Evolutionary conservation across 805 yeast genomes (phyloP).

Genomic region (Limtongozyma cylindracea): DNA sequence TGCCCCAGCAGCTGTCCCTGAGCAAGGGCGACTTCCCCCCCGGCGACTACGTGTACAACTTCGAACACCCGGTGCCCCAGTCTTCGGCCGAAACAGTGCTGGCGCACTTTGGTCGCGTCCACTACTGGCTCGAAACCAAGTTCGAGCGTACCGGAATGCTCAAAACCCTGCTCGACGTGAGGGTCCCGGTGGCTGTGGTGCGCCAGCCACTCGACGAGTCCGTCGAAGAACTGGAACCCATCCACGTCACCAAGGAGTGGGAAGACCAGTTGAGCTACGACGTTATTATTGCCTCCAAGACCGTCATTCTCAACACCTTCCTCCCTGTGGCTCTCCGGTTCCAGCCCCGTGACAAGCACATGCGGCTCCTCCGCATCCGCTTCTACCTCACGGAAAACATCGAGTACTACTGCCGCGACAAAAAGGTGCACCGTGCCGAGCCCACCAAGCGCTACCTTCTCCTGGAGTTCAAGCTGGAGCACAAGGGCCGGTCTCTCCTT

Average conservation of each 20-base stretch:
- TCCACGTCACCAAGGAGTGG: slow-evolving; percentile 79
- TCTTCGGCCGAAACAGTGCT: slow-evolving; percentile 58
- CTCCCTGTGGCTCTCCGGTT: slow-evolving; percentile 69
- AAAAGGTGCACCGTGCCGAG: slow-evolving; percentile 79
- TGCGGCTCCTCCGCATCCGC: slow-evolving; percentile 66
- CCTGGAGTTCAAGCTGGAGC: slow-evolving; percentile 60
- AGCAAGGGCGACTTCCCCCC: slow-evolving; percentile 24
- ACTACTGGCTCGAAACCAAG: slow-evolving; percentile 40
- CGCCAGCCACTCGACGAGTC: slow-evolving; percentile 59
- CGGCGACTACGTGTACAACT: slow-evolving; percentile 82
- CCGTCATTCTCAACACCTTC: slow-evolving; percentile 60
- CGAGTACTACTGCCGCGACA: slow-evolving; percentile 72
- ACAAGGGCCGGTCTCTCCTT: slow-evolving; percentile 18
- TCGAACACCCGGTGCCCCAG: slow-evolving; percentile 71
- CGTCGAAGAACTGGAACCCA: slow-evolving; percentile 81
- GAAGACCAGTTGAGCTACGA: slow-evolving; percentile 80
- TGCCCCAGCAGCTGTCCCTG: slow-evolving; percentile 4
- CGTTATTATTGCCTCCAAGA: slow-evolving; percentile 74
- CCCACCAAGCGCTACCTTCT: slow-evolving; percentile 64
- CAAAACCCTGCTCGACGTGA: slow-evolving; percentile 46
- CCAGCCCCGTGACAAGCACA: slow-evolving; percentile 61
- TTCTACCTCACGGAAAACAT: slow-evolving; percentile 70
- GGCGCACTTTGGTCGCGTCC: slow-evolving; percentile 64
- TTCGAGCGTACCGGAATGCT: slow-evolving; percentile 70
- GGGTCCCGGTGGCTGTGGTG: slow-evolving; percentile 36